Base-by-base conservation (phyloP, 805 yeast genomes). In the Candida mattraensis region DNA sequence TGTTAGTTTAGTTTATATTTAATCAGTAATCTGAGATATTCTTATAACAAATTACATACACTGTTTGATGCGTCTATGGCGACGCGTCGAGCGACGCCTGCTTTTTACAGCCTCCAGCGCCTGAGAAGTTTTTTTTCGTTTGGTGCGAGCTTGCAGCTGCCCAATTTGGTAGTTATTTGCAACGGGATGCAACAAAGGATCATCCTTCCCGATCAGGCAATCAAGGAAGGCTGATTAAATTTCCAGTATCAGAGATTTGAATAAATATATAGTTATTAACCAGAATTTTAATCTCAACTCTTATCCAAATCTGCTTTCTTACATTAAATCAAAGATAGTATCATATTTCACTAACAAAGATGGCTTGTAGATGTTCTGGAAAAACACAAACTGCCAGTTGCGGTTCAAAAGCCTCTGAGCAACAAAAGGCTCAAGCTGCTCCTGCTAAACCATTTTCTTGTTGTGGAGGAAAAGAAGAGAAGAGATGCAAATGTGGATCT, bases 401-500 rank as follows among this genome's bases (percentile, higher is more conserved):
- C n/a, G n/a, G 31, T 13, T 16, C 15, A 19, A 21, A 23, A 26
- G 11, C n/a, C 23, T 11, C 27, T 9, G n/a, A 11, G 14, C 9
- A 24, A n/a, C 7, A 20, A 20, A 20, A 20, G 9, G 24, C 11
- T 13, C 9, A 18, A 16, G 9, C 32, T 18, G 21, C 35, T 15
- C 10, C 39, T 14, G 17, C 35, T 5, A 39, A 35, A 24, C 37
- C 38, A n/a, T 26, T 44, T 12, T 35, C 53, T 5, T 54, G 58
- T 30, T 54, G 59, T 23, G 50, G 59, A n/a, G 49, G 53, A 20
- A 50, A 50, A 35, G 40, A 39, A 3, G 51, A 42, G 11, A 28
- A 37, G 17, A 51, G 53, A 39, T 61, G 66, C 48, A 50, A 50
- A 21, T 61, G 66, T 42, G 66, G 66, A 7, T 44, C 61, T 9